Conservation (phyloP, 805 yeast genomes). For the Scheffersomyces lignosus region DNA sequence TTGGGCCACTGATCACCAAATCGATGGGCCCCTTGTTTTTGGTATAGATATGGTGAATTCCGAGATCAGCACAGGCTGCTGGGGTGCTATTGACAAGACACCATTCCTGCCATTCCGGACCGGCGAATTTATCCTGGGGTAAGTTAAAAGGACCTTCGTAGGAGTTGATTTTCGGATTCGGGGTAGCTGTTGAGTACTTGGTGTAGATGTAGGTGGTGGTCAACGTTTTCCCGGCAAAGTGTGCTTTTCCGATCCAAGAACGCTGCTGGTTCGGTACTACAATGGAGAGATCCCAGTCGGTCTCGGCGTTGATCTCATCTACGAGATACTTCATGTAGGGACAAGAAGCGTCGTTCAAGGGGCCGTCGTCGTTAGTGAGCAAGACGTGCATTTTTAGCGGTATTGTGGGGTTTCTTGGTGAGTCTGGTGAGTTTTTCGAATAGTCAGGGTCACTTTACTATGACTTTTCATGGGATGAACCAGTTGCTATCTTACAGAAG, state of each 20-base stretch:
- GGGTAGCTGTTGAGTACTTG: conserved; percentile 24
- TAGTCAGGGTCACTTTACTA: too few species aligned
- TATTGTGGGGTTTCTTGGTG: too few species aligned
- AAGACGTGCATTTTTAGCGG: conserved; percentile 50
- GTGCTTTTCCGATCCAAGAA: conserved; percentile 98
- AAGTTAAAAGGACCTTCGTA: conserved; percentile 67
- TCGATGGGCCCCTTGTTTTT: conserved; percentile 61
- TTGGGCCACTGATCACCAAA: conserved; percentile 91
- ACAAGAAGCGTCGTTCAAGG: conserved; percentile 73
- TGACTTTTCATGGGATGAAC: too few species aligned
- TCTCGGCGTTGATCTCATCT: conserved; percentile 57
- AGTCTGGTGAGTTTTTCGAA: too few species aligned
- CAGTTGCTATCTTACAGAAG: background rate
- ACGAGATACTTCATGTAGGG: conserved; percentile 85
- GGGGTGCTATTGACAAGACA: conserved; percentile 89
- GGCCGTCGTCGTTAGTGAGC: conserved; percentile 95
- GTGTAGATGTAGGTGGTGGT: conserved; percentile 66
- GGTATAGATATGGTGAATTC: conserved; percentile 65
- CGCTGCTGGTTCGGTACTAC: conserved; percentile 83
- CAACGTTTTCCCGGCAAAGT: conserved; percentile 74
- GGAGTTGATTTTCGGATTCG: conserved; percentile 28
- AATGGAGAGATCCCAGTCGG: conserved; percentile 84
- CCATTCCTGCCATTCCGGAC: conserved; percentile 69
- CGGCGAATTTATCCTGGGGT: conserved; percentile 43
- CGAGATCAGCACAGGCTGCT: conserved; percentile 92